A percentile compares a stretch with the other conserved stretches of the same genome.
Evolutionary conservation across 768 basidiomycete species (phyloP).

Genomic region (Cystobasidium tubakii): DNA sequence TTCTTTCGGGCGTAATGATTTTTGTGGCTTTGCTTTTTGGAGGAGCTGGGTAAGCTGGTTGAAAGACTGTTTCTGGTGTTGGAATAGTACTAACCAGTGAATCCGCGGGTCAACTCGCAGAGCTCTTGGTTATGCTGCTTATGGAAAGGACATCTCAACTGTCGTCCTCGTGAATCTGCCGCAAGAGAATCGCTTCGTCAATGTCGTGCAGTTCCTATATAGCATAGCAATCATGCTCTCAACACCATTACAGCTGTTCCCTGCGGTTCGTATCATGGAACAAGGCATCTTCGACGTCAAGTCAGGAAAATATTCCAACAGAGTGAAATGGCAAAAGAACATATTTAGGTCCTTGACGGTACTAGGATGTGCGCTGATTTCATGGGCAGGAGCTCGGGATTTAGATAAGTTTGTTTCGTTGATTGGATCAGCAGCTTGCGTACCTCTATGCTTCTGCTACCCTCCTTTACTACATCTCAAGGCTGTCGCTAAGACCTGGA

Average conservation of each 20-base stretch:
- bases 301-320: slow-evolving; percentile 65
- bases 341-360: slow-evolving; percentile 52
- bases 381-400: slow-evolving; percentile 72
- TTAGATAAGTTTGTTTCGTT: slow-evolving; percentile 62
- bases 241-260: slow-evolving; percentile 55
- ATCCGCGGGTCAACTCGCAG: too few species aligned
- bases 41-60: slow-evolving; percentile 33
- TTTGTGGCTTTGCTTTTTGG: slow-evolving; percentile 56
- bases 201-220: slow-evolving; percentile 59
- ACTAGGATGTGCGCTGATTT: slow-evolving; percentile 69
- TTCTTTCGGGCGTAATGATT: slow-evolving; percentile 85
- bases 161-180: slow-evolving; percentile 94
- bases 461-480: slow-evolving; percentile 50
- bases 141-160: slow-evolving; percentile 58
- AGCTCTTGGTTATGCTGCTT: slow-evolving; percentile 7
- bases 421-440: slow-evolving; percentile 70
- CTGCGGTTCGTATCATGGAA: slow-evolving; percentile 92
- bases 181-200: slow-evolving; percentile 72
- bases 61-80: slow-evolving; percentile 3
- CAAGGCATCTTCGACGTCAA: slow-evolving; percentile 75
- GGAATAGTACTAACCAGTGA: too few species aligned
- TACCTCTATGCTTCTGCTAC: slow-evolving; percentile 89
- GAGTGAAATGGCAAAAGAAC: slow-evolving; percentile 97
- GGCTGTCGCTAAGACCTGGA: slow-evolving; percentile 49
- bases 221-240: slow-evolving; percentile 69